Evolutionary conservation across 1,284 basidiomycete species (phyloP).

Genomic region (Naganishia liquefaciens): DNA sequence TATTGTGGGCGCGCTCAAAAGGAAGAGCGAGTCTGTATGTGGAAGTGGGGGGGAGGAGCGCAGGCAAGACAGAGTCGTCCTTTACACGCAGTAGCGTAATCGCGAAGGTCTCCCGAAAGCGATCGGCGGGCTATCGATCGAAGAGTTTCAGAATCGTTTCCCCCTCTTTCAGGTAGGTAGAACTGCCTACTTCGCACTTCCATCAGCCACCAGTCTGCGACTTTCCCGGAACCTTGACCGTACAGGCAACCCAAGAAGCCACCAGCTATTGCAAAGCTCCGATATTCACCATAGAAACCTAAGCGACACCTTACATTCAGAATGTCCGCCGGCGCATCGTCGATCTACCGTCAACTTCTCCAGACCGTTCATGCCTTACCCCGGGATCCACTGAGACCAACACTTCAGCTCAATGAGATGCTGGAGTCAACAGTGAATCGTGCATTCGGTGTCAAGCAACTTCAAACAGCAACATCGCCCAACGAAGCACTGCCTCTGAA

Average conservation of each 20-base stretch:
- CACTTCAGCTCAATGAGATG: conserved; percentile 46
- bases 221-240: too few species aligned
- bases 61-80: too few species aligned
- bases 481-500: conserved; percentile 28
- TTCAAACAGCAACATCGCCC: conserved; percentile 25
- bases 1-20: too few species aligned
- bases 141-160: neutral
- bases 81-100: neutral
- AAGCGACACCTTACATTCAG: neutral
- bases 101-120: neutral
- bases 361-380: conserved; percentile 42
- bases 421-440: conserved; percentile 42
- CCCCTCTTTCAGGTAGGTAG: too few species aligned
- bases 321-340: conserved; percentile 22
- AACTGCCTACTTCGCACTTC: neutral
- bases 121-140: conserved; percentile 14
- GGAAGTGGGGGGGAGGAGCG: neutral
- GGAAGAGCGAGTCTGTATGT: too few species aligned
- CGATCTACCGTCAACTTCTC: conserved; percentile 36
- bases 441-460: conserved; percentile 36
- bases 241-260: too few species aligned
- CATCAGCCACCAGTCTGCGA: too few species aligned
- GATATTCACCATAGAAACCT: neutral
- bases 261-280: neutral
- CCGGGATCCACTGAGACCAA: conserved; percentile 44